Base-by-base conservation (phyloP, 116 monocot species). In the Trichopus zeylanicus region DNA sequence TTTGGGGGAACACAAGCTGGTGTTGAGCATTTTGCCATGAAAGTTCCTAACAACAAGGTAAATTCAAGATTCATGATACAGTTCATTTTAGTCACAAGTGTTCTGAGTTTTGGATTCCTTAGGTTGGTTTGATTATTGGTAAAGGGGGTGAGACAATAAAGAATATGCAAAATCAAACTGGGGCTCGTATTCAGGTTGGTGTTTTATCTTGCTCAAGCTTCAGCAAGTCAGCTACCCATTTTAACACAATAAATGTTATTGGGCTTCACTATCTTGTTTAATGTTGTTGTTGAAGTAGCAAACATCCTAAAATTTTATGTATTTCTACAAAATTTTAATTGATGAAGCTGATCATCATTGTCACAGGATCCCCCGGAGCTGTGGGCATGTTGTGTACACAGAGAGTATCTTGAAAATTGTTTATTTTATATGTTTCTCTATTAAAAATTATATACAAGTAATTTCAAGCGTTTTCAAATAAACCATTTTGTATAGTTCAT, bases 131-230 rank as follows among this genome's bases (percentile, higher is more conserved):
- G 48, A 74, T 97, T 32, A 97, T 97, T 73, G 97, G 97, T 24
- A 97, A 97, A 73, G 91, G 91, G 67, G 97, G 97, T 24, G 97
- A 97, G 60, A 97, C 79, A 32, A 97, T 97, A 59, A 97, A 85
- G 55, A 78, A 34, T 66, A 97, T 97, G 97, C 97, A 97, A 67
- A 74, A 79, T n/a, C 79, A 48, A 27, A 60, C 81, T 21, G 97
- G 97, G 47, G 97, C 97, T 62, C 91, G 83, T 33, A 97, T 94
- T 19, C 88, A 93, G 88, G 91, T 87, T 18, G 19, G 56, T 31
- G 7, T 0, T 46, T 20, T 30, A 33, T 8, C 5, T 42, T 11
- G 7, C 37, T 42, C 42, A 42, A 13, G n/a, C n/a, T 13, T 42
- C 3, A 1, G 13, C 42, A 12, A n/a, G n/a, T n/a, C n/a, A n/a